Evolutionary conservation across 1,284 basidiomycete species (phyloP), one percentile per base, ranked within the genome.

Genomic region (Omphalotus olearius): DNA sequence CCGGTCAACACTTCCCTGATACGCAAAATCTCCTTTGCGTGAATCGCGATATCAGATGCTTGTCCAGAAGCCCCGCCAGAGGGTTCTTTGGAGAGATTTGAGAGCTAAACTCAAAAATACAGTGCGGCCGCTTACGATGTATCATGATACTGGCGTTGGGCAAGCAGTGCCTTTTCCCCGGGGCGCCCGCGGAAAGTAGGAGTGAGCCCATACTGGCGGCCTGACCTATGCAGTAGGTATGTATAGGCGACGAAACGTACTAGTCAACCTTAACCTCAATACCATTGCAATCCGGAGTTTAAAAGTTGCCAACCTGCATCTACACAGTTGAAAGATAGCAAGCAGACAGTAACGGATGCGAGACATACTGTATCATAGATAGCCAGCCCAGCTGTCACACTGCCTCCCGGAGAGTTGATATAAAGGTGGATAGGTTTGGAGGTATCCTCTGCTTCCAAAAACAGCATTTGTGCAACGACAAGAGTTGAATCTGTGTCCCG

Each of bases 101-200:
- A 30, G 18, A 49, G 53, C 59, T 41, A 52, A 41, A 48, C 52
- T 50, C 45, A 55, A 52, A 53, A 37, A 38, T 26, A 25, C 37
- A 52, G 48, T 43, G 38, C 43, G 17, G 40, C 43, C 40, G 30
- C 91, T 66, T 67, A 93, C 93, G 93, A 67, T 97, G 93, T 48
- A 97, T 97, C 93, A 97, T 97, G 60, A 97, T 92, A 63, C 88
- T 92, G 17, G 92, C 86, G 64, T 97, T 90, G 9, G 92, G 92
- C 45, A 97, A 78, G 58, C 88, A 88, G 63, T 92, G 93, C 35
- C 93, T 78, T 67, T 93, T 91, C 17, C 93, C 93, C 83, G 70
- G 88, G 90, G 35, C 87, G 69, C 89, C 92, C 47, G 90, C 91
- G 4, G 90, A 88, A 5, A 96, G 78, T 16, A 96, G 78, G 45